Conservation (phyloP, 805 yeast genomes). For the Starmerella apicola region DNA sequence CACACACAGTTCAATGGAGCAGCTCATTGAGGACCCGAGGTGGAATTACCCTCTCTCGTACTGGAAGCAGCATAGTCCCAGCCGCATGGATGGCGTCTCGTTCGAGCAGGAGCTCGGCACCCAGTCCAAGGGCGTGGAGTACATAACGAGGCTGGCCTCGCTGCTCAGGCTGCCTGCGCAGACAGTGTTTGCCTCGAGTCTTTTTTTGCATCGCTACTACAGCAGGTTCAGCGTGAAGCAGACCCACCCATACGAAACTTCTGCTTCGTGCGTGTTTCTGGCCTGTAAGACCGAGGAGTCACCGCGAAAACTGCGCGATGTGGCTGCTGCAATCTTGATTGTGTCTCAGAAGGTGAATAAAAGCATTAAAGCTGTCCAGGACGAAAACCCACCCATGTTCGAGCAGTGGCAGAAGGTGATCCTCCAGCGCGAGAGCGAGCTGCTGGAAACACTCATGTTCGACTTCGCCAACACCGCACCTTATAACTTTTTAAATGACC, state of each 20-base stretch:
- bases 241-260: conserved; percentile 40
- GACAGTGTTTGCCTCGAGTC: conserved; percentile 38
- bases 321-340: conserved; percentile 38
- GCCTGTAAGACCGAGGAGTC: conserved; percentile 46
- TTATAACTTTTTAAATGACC: conserved; percentile 15
- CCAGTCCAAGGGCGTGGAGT: conserved; percentile 39
- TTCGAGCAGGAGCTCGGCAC: conserved; percentile 32
- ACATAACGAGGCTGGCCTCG: conserved; percentile 34
- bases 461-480: conserved; percentile 37
- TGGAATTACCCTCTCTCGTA: conserved; percentile 22
- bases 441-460: conserved; percentile 36
- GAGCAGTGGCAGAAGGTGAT: conserved; percentile 42
- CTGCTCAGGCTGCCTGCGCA: conserved; percentile 37
- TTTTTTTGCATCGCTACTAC: conserved; percentile 41
- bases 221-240: conserved; percentile 34
- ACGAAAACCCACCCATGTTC: conserved; percentile 36
- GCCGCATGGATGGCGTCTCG: conserved; percentile 26
- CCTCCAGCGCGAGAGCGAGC: conserved; percentile 34
- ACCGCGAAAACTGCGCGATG: conserved; percentile 36
- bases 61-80: conserved; percentile 20
- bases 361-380: conserved; percentile 27
- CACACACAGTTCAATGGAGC: too few species aligned
- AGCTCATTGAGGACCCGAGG: conserved; percentile 17
- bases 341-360: conserved; percentile 35
- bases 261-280: conserved; percentile 39